A percentile compares a stretch with the other conserved stretches of the same genome.
Conservation (phyloP, 2,329 filamentous ascomycete genomes). For the Xylaria sp. region DNA sequence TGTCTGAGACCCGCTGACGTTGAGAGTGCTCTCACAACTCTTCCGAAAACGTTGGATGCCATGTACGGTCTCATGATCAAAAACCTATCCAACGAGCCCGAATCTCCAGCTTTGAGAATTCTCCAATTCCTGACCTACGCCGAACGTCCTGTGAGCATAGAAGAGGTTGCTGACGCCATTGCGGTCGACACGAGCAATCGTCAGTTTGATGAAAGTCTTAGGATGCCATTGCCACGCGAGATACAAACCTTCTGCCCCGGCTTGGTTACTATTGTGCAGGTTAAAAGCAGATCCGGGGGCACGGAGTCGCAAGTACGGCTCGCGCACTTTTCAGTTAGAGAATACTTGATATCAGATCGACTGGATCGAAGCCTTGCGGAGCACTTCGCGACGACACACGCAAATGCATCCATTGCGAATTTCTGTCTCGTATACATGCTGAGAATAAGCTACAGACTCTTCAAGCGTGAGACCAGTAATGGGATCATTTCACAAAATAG, state of each 20-base stretch:
- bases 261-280: slow-evolving; percentile 21
- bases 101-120: slow-evolving; percentile 8
- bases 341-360: slow-evolving; percentile 27
- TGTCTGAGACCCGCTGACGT: not conserved
- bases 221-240: slow-evolving; percentile 25
- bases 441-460: too few species aligned
- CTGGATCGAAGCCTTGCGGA: slow-evolving; percentile 8
- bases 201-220: slow-evolving; percentile 10
- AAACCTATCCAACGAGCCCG: not conserved
- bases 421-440: too few species aligned
- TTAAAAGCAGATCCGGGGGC: too few species aligned
- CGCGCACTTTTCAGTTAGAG: slow-evolving; percentile 32
- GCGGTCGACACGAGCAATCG: not conserved
- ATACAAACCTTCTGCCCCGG: slow-evolving; percentile 26
- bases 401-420: not conserved
- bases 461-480: too few species aligned
- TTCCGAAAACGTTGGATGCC: slow-evolving; percentile 20
- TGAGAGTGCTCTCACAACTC: slow-evolving; percentile 1
- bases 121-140: slow-evolving; percentile 17
- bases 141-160: slow-evolving; percentile 3
- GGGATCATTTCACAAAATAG: too few species aligned
- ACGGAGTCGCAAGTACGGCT: slow-evolving; percentile 18
- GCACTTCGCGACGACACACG: not conserved
- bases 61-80: slow-evolving; percentile 20
- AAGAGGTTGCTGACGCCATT: slow-evolving; percentile 12